phyloP scores from a whole-genome alignment of 768 basidiomycete genomes.

The Tricholoma sp. region DNA sequence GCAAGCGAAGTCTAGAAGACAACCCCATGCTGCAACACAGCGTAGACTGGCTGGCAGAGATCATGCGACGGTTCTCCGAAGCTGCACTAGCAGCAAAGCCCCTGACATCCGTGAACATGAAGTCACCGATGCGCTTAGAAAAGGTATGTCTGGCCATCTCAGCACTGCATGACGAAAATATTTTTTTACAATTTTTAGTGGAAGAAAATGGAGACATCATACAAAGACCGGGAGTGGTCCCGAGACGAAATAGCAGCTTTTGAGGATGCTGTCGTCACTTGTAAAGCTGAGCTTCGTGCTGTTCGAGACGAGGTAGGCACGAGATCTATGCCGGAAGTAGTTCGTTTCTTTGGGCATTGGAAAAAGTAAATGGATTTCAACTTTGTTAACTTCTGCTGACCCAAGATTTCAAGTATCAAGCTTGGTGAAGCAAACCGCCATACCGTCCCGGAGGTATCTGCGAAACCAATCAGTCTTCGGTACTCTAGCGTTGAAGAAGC shows the following conservation, averaged over 20 bases:
- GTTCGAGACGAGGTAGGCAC: constrained; percentile 71
- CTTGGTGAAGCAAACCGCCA: constrained; percentile 64
- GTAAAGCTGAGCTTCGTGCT: constrained; percentile 76
- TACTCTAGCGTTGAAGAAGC: constrained; percentile 36
- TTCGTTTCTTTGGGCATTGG: constrained; percentile 83
- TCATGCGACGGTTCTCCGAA: constrained; percentile 64
- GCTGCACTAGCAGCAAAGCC: constrained; percentile 54
- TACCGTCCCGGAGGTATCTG: constrained; percentile 36
- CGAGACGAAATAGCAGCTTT: constrained; percentile 67
- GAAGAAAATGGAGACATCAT: constrained; percentile 63
- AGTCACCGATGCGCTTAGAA: constrained; percentile 46
- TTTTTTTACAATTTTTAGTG: constrained; percentile 36
- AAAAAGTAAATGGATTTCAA: constrained; percentile 53
- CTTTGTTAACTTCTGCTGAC: background rate
- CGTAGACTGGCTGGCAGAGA: constrained; percentile 83
- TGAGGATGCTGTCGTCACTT: constrained; percentile 65
- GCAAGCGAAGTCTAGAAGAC: constrained; percentile 50
- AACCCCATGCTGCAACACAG: constrained; percentile 47
- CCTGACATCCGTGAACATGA: constrained; percentile 61
- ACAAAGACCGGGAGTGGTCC: constrained; percentile 67
- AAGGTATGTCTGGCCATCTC: constrained; percentile 43
- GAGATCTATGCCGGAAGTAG: constrained; percentile 68
- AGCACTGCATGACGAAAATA: background rate
- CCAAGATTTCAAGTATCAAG: constrained; percentile 40
- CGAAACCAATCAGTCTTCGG: constrained; percentile 30